Evolutionary conservation across 75 land plant genomes (phyloP).

Genomic region (Selaginella moellendorffii): DNA sequence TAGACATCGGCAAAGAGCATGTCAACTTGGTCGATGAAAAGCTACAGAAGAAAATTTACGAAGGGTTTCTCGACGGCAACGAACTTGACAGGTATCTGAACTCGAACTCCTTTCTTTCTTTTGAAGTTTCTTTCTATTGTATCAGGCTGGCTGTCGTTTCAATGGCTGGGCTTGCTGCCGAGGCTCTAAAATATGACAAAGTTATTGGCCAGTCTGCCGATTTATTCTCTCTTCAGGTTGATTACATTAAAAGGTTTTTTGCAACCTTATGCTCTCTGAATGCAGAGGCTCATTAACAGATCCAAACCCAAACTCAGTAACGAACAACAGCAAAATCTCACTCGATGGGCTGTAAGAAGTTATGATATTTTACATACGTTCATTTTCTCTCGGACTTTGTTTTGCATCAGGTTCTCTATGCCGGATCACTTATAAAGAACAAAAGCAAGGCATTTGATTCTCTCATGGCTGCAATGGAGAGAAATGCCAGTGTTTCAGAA

Average conservation of each 20-base stretch:
- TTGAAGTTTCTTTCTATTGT: neutral
- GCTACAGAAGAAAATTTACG: slow-evolving; percentile 67
- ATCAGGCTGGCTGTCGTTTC: slow-evolving; percentile 85
- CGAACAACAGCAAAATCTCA: slow-evolving; percentile 91
- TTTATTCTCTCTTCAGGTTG: slow-evolving; percentile 74
- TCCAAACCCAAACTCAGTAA: slow-evolving; percentile 55
- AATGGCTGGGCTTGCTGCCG: slow-evolving; percentile 95
- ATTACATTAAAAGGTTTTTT: neutral
- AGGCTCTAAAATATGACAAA: slow-evolving; percentile 78
- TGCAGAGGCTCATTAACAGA: slow-evolving; percentile 76
- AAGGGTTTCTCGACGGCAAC: slow-evolving; percentile 65
- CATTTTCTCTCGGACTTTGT: neutral
- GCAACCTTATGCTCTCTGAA: neutral
- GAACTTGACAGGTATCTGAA: slow-evolving; percentile 65
- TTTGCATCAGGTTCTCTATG: slow-evolving; percentile 51
- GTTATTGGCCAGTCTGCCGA: slow-evolving; percentile 96
- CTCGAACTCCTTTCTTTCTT: neutral
- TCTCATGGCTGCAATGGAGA: slow-evolving; percentile 64
- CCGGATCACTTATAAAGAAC: slow-evolving; percentile 80
- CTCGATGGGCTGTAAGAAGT: slow-evolving; percentile 85
- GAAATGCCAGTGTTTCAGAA: slow-evolving; percentile 48
- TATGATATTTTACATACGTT: neutral
- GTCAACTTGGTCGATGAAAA: slow-evolving; percentile 69
- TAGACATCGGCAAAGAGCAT: slow-evolving; percentile 92
- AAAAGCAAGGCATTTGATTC: slow-evolving; percentile 63